Percentiles rank a stretch among this genome's conserved stretches.
phyloP scores from a whole-genome alignment of 2,329 filamentous ascomycete genomes.

The Epichloe uncinata region DNA sequence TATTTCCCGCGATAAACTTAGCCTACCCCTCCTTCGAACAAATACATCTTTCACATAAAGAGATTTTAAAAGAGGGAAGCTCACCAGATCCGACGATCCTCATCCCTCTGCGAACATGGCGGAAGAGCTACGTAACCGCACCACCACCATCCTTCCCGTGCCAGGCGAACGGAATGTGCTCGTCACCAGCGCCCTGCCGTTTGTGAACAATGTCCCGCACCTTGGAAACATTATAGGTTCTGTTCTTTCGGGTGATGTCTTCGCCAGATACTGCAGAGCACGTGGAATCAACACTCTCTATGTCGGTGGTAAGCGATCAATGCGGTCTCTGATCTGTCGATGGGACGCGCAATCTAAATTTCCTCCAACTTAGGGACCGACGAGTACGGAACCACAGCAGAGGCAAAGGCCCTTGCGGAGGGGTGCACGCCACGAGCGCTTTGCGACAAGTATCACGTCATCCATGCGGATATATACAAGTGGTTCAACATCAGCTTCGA shows the following conservation, averaged over 20 bases:
- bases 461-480: conserved; percentile 73
- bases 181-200: conserved; percentile 6
- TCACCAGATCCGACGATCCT: too few species aligned
- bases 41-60: too few species aligned
- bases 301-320: conserved; percentile 44
- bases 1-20: too few species aligned
- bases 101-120: too few species aligned
- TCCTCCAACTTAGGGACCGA: conserved; percentile 27
- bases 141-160: neutral
- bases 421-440: conserved; percentile 61
- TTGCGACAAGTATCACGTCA: conserved; percentile 72
- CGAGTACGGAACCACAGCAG: conserved; percentile 80
- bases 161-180: conserved; percentile 3
- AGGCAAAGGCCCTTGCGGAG: conserved; percentile 76
- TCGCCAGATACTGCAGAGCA: conserved; percentile 40
- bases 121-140: too few species aligned
- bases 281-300: conserved; percentile 61
- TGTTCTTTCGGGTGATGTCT: conserved; percentile 6
- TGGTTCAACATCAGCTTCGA: conserved; percentile 88
- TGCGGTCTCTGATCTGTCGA: neutral
- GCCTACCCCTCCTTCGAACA: too few species aligned
- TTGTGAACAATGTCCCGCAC: conserved; percentile 5
- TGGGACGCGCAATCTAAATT: neutral
- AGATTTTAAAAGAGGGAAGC: too few species aligned
- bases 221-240: conserved; percentile 5